Base-by-base conservation (phyloP, 805 yeast species). In the Torulaspora indica region DNA sequence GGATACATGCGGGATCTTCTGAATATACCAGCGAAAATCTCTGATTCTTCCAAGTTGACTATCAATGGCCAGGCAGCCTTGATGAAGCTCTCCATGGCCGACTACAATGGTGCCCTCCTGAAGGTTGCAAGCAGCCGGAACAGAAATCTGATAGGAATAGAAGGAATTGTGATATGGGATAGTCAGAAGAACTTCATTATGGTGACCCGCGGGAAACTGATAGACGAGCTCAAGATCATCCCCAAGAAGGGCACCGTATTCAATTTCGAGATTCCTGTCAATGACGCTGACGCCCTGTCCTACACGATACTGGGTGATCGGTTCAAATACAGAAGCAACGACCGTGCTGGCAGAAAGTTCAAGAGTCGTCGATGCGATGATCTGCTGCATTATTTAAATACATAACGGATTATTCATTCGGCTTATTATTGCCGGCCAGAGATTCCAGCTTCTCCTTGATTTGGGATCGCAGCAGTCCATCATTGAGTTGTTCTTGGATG, bases 131-230 rank as follows among this genome's bases (percentile, higher is more conserved):
- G 77, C 37, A 71, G 86, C n/a, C 64, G 67, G 15, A 83, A 82
- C 55, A 67, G 72, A 4, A 74, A 77, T 39, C 57, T 77, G 43
- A 71, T 82, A 6, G 95, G 93, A 0, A 54, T 73, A 25, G 52
- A 69, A 30, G 97, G 97, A 0, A 84, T 89, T 4, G 85, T 89
- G 1, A 67, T 86, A 2, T 85, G 93, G 84, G 97, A 89, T 59
- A 76, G 91, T 7, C 88, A 84, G 60, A 78, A 79, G 52, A 75
- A 76, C 47, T 82, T 86, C 57, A 73, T 86, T 2, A 56, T 88
- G 37, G 74, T 80, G 1, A 58, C 60, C 3, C 46, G 18, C 38
- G 65, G 61, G 8, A 56, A 48, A 56, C 64, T 43, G 51, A 69
- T 81, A 3, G 93, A 91, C 22, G 89, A 89, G 3, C 46, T 87